These are phyloP conservation scores for Fusarium irregulare DNA, from an alignment of 2,329 filamentous ascomycete genomes.

Conservation along the genomic window DNA sequence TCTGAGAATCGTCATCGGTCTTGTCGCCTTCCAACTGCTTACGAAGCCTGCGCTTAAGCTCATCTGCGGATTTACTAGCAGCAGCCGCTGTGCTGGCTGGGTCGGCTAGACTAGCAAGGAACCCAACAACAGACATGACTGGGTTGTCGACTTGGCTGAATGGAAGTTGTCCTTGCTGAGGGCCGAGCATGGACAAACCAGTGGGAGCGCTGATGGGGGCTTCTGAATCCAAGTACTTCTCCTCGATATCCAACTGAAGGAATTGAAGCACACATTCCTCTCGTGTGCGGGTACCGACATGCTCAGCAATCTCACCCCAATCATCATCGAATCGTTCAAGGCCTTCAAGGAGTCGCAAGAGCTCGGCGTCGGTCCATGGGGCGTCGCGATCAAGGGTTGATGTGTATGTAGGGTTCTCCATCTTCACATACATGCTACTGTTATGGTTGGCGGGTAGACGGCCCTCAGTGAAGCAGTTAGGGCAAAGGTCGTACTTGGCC, in stretches of 20 bases:
- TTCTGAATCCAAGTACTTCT: constrained; percentile 92
- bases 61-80: constrained; percentile 86
- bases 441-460: constrained; percentile 84
- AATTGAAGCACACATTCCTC: constrained; percentile 99
- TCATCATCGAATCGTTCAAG: constrained; percentile 95
- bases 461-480: constrained; percentile 87
- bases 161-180: constrained; percentile 82
- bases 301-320: constrained; percentile 92
- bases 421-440: constrained; percentile 84
- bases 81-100: constrained; percentile 91
- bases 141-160: constrained; percentile 96
- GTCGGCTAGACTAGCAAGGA: constrained; percentile 90
- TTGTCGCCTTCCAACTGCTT: constrained; percentile 75
- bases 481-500: constrained; percentile 87
- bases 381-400: constrained; percentile 83
- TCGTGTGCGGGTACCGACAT: constrained; percentile 89
- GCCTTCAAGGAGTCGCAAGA: constrained; percentile 88
- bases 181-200: constrained; percentile 74
- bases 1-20: constrained; percentile 55
- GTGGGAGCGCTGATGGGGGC: constrained; percentile 61
- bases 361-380: constrained; percentile 91
- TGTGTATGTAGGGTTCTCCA: constrained; percentile 88
- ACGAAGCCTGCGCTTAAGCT: constrained; percentile 83
- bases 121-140: constrained; percentile 94
- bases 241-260: constrained; percentile 94